Evolutionary conservation across 2,329 filamentous ascomycete species (phyloP), one percentile per base, ranked within the genome.

Genomic region (Stachybotrys chartarum): DNA sequence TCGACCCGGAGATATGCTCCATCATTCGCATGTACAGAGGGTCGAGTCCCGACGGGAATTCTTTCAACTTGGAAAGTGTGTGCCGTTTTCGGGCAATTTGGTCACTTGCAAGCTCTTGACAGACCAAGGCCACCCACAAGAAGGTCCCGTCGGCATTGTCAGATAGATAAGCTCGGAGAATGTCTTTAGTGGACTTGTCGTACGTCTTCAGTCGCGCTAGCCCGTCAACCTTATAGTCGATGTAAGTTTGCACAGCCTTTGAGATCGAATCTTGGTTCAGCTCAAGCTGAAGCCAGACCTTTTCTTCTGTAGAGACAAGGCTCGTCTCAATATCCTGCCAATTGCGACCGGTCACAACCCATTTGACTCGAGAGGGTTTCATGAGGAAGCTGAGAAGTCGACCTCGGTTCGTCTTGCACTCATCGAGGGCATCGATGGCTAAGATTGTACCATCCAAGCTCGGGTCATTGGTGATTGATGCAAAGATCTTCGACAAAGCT

Each of bases 361-460:
- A 78, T 57, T 75, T 79, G 1, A 70, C 61, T 1, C 56, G 54
- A 12, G 59, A 65, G 0, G 51, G 58, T 32, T 64, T 52, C 14
- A 60, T 51, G 50, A 78, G 68, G 12, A 75, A 57, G 0, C 68
- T 49, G 12, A 79, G 61, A 4, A 79, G 70, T 45, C 65, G 50
- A 0, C 52, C 18, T 17, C 61, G 55, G 18, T 61, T 67, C 4
- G 42, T 48, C 14, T 51, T 56, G 55, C 74, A 78, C 59, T 80
- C 75, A 55, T 81, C 75, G 1, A 80, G 71, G 1, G 75, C 76
- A 61, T 80, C 75, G 48, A 81, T 61, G 12, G 78, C 56, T 5
- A 81, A 53, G 57, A 67, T 67, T 0, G 63, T 65, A 0, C 12
- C 57, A 1, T 61, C 16, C 3, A 72, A 54, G 6, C 12, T 61